Conservation (phyloP, 2,329 filamentous ascomycete genomes). For the Coleophoma crateriformis region DNA sequence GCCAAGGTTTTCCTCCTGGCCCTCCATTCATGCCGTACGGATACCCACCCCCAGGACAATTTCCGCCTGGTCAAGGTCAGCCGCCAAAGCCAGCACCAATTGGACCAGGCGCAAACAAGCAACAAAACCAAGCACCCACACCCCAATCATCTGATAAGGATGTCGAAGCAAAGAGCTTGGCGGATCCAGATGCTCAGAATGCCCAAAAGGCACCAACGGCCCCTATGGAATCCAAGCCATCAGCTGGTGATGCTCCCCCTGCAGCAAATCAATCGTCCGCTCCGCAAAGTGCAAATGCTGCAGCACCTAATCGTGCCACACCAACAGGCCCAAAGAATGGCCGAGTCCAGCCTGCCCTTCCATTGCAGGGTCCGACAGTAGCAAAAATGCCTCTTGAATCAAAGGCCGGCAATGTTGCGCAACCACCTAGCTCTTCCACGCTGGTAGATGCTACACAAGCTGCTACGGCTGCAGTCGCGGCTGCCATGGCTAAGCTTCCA, state of each 20-base stretch:
- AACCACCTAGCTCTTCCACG: constrained; percentile 26
- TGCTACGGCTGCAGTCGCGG: constrained; percentile 71
- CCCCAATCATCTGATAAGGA: constrained; percentile 36
- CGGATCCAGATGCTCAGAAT: constrained; percentile 36
- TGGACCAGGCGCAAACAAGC: constrained; percentile 43
- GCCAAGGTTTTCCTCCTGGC: constrained; percentile 68
- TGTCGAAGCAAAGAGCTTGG: constrained; percentile 47
- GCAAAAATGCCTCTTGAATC: constrained; percentile 33
- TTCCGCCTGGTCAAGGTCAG: constrained; percentile 18
- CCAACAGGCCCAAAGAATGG: constrained; percentile 36
- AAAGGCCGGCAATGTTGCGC: constrained; percentile 20
- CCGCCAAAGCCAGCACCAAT: constrained; percentile 40
- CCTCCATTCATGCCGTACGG: constrained; percentile 42
- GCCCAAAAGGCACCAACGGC: constrained; percentile 50
- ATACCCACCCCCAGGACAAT: constrained; percentile 41
- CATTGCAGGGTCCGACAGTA: constrained; percentile 45
- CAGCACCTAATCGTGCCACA: constrained; percentile 14
- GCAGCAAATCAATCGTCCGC: constrained; percentile 29
- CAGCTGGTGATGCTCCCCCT: constrained; percentile 45
- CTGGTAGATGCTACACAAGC: constrained; percentile 67
- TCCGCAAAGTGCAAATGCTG: constrained; percentile 7
- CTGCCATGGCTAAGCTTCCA: constrained; percentile 70
- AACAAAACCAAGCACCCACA: constrained; percentile 38
- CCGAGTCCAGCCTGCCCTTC: constrained; percentile 61
- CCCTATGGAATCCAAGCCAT: constrained; percentile 64